Conservation (phyloP, 2,329 filamentous ascomycete genomes). For the Acrodontium crateriforme region DNA sequence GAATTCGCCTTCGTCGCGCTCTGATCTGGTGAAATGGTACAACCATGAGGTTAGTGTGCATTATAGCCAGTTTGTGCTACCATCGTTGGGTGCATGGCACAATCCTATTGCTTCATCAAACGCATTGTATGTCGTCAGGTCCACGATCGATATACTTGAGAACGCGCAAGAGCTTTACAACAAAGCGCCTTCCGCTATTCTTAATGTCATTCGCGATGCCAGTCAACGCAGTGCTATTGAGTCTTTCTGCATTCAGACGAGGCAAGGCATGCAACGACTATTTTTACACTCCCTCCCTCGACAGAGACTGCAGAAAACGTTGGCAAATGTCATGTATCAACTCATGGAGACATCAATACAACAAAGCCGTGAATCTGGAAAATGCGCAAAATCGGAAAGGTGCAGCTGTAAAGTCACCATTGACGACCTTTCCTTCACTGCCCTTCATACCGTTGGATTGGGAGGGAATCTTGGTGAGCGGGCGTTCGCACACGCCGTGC, state of each 20-base stretch:
- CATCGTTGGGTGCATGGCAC: constrained; percentile 13
- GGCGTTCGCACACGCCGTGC: constrained; percentile 57
- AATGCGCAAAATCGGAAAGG: constrained; percentile 30
- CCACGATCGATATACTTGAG: constrained; percentile 24
- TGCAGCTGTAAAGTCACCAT: constrained; percentile 15
- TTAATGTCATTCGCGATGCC: too few relatives aligned
- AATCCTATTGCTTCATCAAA: constrained; percentile 11
- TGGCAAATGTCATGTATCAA: constrained; percentile 13
- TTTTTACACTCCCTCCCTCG: constrained; percentile 15
- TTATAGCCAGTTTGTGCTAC: constrained; percentile 23
- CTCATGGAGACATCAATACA: constrained; percentile 11
- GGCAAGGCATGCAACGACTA: neutral
- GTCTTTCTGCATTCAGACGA: neutral
- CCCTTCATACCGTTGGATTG: constrained; percentile 49
- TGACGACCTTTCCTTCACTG: constrained; percentile 9
- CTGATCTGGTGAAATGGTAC: constrained; percentile 32
- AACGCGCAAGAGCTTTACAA: constrained; percentile 25
- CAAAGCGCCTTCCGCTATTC: too few relatives aligned
- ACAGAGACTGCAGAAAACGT: constrained; percentile 13
- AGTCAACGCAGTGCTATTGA: neutral
- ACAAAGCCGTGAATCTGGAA: constrained; percentile 6
- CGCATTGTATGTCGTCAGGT: constrained; percentile 21
- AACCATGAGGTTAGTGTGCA: constrained; percentile 29
- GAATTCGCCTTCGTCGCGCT: constrained; percentile 3
- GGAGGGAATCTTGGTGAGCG: constrained; percentile 57